These are phyloP conservation scores for Melocanna baccifera DNA, from an alignment of 176 grass and related monocot species.

Conservation along the genomic window DNA sequence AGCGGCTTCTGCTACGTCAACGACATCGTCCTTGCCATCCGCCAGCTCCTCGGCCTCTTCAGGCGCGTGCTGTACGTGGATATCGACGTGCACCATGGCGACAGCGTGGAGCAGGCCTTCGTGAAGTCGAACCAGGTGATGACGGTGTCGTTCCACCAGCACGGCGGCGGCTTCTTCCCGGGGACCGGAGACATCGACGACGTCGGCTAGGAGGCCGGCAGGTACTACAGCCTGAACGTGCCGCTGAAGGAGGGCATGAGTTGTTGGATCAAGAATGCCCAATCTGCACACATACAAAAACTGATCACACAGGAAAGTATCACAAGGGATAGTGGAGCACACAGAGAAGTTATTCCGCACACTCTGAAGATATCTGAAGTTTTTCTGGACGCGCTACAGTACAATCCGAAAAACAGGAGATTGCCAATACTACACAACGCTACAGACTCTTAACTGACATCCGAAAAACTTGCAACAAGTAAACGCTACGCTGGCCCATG, in stretches of 20 bases:
- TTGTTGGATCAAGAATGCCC: no score
- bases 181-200: slow-evolving; percentile 18
- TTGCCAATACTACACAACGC: no score
- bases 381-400: no score
- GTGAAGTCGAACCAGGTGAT: slow-evolving; percentile 43
- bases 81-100: slow-evolving; percentile 91
- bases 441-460: no score
- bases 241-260: slow-evolving; percentile 41
- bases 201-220: slow-evolving; percentile 20
- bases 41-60: slow-evolving; percentile 38
- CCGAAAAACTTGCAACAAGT: no score
- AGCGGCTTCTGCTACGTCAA: slow-evolving; percentile 76
- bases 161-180: slow-evolving; percentile 78
- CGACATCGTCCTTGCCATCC: slow-evolving; percentile 69
- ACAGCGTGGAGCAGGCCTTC: slow-evolving; percentile 63
- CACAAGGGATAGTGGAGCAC: no score
- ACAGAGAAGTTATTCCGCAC: no score
- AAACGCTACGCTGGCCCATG: no score
- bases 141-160: slow-evolving; percentile 76
- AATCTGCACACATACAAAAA: no score
- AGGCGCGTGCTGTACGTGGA: slow-evolving; percentile 77
- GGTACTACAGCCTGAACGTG: slow-evolving; percentile 57
- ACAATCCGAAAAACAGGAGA: no score
- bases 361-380: no score
- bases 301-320: no score